Conservation (phyloP, 768 basidiomycete species). For the Crassisporium funariophilum region DNA sequence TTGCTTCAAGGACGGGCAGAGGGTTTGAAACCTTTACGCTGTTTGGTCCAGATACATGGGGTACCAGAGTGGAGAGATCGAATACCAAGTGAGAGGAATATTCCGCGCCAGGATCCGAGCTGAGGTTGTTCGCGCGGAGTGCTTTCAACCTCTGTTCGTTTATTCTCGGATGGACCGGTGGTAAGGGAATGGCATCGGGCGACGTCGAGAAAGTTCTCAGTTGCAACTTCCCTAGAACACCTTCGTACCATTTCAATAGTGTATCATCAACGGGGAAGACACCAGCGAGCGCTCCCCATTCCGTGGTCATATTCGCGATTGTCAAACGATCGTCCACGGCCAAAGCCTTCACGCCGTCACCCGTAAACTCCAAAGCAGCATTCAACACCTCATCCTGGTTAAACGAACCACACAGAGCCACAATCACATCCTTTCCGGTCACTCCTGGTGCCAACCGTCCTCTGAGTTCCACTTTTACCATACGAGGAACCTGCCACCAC, state of each 20-base stretch:
- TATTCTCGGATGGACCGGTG: conserved; percentile 84
- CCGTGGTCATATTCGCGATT: conserved; percentile 99
- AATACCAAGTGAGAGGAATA: conserved; percentile 90
- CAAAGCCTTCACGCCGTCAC: conserved; percentile 79
- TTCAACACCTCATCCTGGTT: conserved; percentile 97
- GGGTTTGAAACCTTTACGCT: conserved; percentile 97
- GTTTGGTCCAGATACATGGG: conserved; percentile 96
- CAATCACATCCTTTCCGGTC: conserved; percentile 97
- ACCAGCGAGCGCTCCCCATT: conserved; percentile 97
- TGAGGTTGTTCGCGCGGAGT: conserved; percentile 53
- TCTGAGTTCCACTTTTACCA: conserved; percentile 91
- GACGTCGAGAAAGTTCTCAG: conserved; percentile 70
- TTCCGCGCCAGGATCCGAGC: conserved; percentile 74
- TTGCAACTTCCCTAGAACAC: conserved; percentile 70
- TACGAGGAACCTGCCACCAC: conserved; percentile 99
- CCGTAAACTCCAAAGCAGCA: conserved; percentile 94
- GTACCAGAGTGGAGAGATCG: conserved; percentile 91
- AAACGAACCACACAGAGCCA: conserved; percentile 94
- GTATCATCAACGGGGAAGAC: conserved; percentile 91
- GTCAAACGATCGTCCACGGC: conserved; percentile 91
- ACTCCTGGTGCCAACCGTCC: conserved; percentile 86
- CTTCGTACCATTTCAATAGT: conserved; percentile 85
- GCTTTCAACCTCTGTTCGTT: conserved; percentile 71
- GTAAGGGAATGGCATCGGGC: conserved; percentile 57
- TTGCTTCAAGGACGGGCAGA: conserved; percentile 76